Percentiles rank a stretch among this genome's conserved stretches.
Conservation (phyloP, 2,329 filamentous ascomycete genomes). For the Penicillium sp. region DNA sequence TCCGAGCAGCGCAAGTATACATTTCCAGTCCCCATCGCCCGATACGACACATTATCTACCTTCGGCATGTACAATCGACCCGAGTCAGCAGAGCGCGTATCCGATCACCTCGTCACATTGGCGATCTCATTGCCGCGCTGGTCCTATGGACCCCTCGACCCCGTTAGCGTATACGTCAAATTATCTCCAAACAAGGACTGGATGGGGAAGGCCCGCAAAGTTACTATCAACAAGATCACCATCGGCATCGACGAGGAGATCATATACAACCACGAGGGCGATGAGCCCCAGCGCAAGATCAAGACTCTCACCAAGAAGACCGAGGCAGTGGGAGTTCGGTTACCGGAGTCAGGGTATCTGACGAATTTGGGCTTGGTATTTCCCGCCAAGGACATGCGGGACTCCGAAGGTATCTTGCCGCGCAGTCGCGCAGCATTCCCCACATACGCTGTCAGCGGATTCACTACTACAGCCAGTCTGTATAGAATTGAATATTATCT, state of each 20-base stretch:
- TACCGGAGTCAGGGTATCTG: constrained; percentile 89
- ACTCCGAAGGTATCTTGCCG: constrained; percentile 84
- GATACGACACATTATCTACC: constrained; percentile 95
- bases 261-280: constrained; percentile 97
- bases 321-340: constrained; percentile 77
- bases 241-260: constrained; percentile 96
- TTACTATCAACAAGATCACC: constrained; percentile 92
- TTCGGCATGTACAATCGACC: constrained; percentile 99
- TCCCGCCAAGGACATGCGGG: constrained; percentile 84
- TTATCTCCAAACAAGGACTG: constrained; percentile 90
- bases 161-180: constrained; percentile 95
- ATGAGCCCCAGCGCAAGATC: constrained; percentile 87
- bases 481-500: constrained; percentile 99
- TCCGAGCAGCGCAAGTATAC: constrained; percentile 85
- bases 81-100: constrained; percentile 81
- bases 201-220: constrained; percentile 85
- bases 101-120: constrained; percentile 88
- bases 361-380: constrained; percentile 92
- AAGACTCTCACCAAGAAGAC: constrained; percentile 85
- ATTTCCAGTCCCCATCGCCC: constrained; percentile 86
- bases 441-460: constrained; percentile 83
- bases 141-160: constrained; percentile 95
- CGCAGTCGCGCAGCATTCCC: constrained; percentile 86
- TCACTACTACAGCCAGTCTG: constrained; percentile 89
- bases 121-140: constrained; percentile 91